Conservation (phyloP, 108 stramenopile species). For the Cyclotella atomus region DNA sequence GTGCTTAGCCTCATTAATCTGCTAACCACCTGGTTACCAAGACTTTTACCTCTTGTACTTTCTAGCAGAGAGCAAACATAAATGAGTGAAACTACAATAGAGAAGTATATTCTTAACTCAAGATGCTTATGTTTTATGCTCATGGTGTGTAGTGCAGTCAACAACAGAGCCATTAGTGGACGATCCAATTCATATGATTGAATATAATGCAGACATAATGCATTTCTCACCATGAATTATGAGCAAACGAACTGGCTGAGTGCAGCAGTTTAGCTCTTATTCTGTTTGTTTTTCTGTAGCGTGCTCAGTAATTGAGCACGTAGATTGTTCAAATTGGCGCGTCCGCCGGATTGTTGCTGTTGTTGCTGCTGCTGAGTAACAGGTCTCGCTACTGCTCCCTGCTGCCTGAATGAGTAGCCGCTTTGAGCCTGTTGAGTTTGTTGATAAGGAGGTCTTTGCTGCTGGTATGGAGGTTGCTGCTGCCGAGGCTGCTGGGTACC, state of each 20-base stretch:
- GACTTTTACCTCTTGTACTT: too few species aligned
- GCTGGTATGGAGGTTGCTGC: constrained; percentile 6
- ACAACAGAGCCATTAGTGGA: not conserved
- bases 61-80: too few species aligned
- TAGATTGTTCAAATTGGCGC: constrained; percentile 60
- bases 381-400: constrained; percentile 36
- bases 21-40: too few species aligned
- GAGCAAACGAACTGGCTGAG: not conserved
- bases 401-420: constrained; percentile 41
- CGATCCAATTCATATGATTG: not conserved
- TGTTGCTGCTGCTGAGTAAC: constrained; percentile 46
- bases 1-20: too few species aligned
- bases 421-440: constrained; percentile 23
- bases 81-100: too few species aligned
- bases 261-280: not conserved
- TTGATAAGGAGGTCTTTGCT: constrained; percentile 44
- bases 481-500: not conserved
- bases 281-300: constrained; percentile 62
- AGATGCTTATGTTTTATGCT: too few species aligned
- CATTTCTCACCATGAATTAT: constrained; percentile 3
- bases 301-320: constrained; percentile 85
- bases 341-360: constrained; percentile 26
- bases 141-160: too few species aligned
- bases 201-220: not conserved
- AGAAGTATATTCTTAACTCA: too few species aligned